These are phyloP conservation scores for Chenopodium suecicum DNA, from an alignment of 148 eudicot species.

Conservation along the genomic window DNA sequence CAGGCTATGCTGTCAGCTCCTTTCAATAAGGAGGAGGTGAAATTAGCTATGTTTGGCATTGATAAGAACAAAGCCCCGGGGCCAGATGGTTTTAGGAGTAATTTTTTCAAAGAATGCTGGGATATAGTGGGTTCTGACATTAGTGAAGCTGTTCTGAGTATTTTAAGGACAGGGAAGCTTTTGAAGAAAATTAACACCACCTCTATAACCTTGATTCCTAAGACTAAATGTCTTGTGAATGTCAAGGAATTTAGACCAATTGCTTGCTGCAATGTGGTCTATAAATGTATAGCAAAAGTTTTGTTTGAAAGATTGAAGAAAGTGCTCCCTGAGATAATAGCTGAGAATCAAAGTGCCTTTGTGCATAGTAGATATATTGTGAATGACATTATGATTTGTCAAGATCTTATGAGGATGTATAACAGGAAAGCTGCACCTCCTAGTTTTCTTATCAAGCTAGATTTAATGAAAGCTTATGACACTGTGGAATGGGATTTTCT, in stretches of 20 bases:
- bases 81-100: not conserved
- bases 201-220: not conserved
- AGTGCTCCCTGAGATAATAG: not conserved
- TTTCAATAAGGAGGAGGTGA: not conserved
- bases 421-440: not conserved
- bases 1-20: accelerated
- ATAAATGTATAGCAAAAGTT: not conserved
- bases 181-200: not conserved
- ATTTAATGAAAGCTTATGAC: not conserved
- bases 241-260: not conserved
- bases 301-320: not conserved
- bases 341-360: not conserved
- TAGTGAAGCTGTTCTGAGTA: not conserved
- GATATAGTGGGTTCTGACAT: not conserved
- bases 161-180: accelerated
- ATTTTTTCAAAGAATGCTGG: not conserved
- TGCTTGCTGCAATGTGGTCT: not conserved
- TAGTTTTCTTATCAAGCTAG: not conserved
- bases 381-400: not conserved
- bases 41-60: not conserved
- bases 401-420: not conserved
- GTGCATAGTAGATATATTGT: not conserved
- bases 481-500: not conserved
- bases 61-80: not conserved
- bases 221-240: not conserved